Base-by-base conservation (phyloP, 352 stramenopile species). In the Phytophthora rubi region DNA sequence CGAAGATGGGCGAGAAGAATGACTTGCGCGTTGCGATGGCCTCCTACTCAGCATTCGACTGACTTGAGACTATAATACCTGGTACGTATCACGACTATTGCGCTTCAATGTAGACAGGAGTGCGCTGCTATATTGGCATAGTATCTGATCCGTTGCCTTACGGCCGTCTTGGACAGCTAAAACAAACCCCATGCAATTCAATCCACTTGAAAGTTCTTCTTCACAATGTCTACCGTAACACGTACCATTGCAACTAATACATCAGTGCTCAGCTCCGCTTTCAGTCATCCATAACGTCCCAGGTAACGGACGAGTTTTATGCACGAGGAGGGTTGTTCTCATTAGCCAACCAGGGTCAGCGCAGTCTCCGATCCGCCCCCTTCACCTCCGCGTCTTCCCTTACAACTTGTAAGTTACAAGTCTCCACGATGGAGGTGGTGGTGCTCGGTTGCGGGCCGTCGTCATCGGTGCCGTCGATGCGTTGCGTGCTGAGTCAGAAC, bases 371-470 rank as follows among this genome's bases (percentile, higher is more conserved):
- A 45, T 6, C 26, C 48, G 8, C 35, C 30, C 18, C n/a, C 6
- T 55, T 68, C 18, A 16, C 26, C 52, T 13, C 35, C 35, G 35
- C 35, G 3, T 44, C 42, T 12, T 16, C 16, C 42, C 42, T 48
- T 4, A 26, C 23, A 26, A 26, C 23, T 26, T 26, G 23, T 26
- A 2, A 26, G 23, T 26, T 2, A 26, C 23, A 26, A 26, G 26
- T 30, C 3, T 48, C 23, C 26, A 47, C 3, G 39, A 94, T 96
- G 81, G 89, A 96, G 68, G 83, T 96, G 21, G 71, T 94, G 45
- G 80, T 96, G 35, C 82, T 96, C 35, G 89, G 89, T 13, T 90
- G 87, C 70, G 89, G 89, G 2, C 88, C 89, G n/a, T 96, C 89
- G 44, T 92, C 86, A 23, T 91, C 89, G 52, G 83, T 96, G 63